Evolutionary conservation across 2,329 filamentous ascomycete genomes (phyloP).

Genomic region (Clarireedia monteithiana): DNA sequence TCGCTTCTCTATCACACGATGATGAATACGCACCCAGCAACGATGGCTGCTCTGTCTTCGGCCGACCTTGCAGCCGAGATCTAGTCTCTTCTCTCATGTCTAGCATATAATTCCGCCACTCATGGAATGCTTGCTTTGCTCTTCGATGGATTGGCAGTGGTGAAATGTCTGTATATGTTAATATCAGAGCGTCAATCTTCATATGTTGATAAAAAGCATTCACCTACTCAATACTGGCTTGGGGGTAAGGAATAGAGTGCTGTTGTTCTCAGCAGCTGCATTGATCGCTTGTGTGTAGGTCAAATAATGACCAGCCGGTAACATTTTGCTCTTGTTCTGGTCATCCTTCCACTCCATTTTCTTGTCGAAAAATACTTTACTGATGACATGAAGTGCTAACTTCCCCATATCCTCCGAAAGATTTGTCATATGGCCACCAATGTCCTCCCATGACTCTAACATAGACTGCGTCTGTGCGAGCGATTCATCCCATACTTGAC

Average conservation of each 20-base stretch:
- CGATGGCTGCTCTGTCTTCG: not conserved
- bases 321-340: not conserved
- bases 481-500: not conserved
- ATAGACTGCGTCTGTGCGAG: not conserved
- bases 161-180: not conserved
- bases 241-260: not conserved
- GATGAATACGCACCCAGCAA: not conserved
- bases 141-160: not conserved
- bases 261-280: not conserved
- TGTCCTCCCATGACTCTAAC: not conserved
- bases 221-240: not conserved
- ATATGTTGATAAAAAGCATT: not conserved
- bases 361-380: not conserved
- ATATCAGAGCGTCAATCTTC: not conserved
- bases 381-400: not conserved
- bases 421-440: not conserved
- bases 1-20: not conserved
- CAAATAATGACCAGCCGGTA: not conserved
- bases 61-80: not conserved
- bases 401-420: not conserved
- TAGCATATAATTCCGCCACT: not conserved
- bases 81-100: not conserved
- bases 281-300: not conserved
- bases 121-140: not conserved
- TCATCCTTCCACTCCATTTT: not conserved